Conservation (phyloP, 1,139 yeast genomes). For the Hyphopichia khmerensis region DNA sequence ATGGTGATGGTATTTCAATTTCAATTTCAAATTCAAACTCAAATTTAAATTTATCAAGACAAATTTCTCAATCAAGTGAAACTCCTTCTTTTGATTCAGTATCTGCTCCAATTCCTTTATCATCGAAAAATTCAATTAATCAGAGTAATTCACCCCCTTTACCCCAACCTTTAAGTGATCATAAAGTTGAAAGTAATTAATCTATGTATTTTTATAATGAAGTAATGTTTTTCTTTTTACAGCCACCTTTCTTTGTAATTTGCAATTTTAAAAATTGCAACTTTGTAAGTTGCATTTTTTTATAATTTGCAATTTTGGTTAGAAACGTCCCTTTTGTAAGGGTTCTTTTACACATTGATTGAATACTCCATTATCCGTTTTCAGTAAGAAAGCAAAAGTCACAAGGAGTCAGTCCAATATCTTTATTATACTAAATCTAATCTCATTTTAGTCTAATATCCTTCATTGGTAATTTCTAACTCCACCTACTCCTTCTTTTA, state of each 20-base stretch:
- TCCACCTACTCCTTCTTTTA: neutral
- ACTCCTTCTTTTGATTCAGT: neutral
- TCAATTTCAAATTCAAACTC: no score
- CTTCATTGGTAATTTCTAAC: neutral
- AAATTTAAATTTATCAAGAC: slow-evolving; percentile 2
- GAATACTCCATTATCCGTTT: no score
- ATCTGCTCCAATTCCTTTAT: neutral
- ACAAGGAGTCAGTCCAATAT: no score
- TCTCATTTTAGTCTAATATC: neutral
- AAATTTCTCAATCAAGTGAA: neutral
- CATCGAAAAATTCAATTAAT: neutral
- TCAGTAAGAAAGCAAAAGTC: no score
- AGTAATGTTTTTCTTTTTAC: neutral
- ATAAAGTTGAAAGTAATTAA: neutral
- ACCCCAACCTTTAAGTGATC: neutral
- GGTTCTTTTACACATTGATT: no score
- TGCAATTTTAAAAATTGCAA: neutral
- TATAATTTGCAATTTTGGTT: no score
- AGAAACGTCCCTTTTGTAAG: no score
- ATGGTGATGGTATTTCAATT: no score
- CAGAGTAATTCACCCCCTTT: neutral
- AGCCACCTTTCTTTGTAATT: neutral
- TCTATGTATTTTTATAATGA: neutral
- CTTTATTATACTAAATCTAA: no score
- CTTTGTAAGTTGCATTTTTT: no score